Conservation (phyloP, 1,284 basidiomycete genomes). For the Sphagnurus paluster region DNA sequence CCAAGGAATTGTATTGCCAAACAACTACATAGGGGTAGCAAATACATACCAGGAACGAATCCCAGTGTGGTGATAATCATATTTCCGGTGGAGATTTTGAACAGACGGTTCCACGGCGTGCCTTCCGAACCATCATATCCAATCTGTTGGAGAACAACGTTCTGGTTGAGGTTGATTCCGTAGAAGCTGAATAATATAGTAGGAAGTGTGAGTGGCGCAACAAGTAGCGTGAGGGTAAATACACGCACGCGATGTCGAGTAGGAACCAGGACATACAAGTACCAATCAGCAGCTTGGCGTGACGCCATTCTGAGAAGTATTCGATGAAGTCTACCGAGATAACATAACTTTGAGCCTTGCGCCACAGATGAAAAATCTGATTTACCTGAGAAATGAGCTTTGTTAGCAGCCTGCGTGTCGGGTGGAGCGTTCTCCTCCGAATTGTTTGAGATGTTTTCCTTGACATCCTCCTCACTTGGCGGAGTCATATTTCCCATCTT, state of each 20-base stretch:
- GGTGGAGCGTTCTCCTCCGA: conserved; percentile 7
- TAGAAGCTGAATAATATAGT: conserved; percentile 50
- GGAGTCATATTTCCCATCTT: conserved; percentile 5
- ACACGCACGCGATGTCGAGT: conserved; percentile 40
- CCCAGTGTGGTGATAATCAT: conserved; percentile 72
- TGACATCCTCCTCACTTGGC: not conserved
- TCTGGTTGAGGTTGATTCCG: conserved; percentile 79
- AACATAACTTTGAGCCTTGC: not conserved
- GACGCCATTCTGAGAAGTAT: conserved; percentile 45
- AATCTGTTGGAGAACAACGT: conserved; percentile 69
- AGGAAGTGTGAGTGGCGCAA: not conserved
- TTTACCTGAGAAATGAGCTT: conserved; percentile 38
- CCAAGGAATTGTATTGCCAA: too few species aligned
- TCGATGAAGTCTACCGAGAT: conserved; percentile 34
- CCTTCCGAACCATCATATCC: conserved; percentile 60
- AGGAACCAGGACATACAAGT: conserved; percentile 43
- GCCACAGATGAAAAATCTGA: not conserved
- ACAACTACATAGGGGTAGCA: not conserved
- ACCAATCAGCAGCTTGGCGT: conserved; percentile 39
- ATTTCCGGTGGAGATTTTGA: conserved; percentile 65
- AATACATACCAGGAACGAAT: conserved; percentile 63
- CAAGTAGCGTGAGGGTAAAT: not conserved
- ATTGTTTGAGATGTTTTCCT: not conserved
- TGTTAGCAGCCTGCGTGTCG: conserved; percentile 31
- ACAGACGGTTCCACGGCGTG: conserved; percentile 61